Base-by-base conservation (phyloP, 2,329 filamentous ascomycete genomes). In the Claviceps sp. region DNA sequence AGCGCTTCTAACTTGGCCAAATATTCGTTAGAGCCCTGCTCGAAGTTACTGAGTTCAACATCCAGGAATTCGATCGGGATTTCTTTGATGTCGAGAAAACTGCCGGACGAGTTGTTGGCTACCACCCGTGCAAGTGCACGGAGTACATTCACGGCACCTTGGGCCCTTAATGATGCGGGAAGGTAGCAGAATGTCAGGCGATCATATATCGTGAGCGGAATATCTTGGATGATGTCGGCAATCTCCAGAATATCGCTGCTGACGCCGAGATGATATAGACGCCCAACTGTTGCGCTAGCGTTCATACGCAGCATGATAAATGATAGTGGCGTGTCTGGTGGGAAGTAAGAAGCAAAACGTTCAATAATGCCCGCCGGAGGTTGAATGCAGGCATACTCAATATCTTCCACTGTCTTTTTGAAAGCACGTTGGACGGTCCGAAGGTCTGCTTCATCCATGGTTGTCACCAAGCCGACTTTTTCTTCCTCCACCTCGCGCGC, bases 331-430 rank as follows among this genome's bases (percentile, higher is more conserved):
- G 87, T 90, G 5, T 78, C 77, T 0, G 81, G 78, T 0, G 90
- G 88, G 60, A 95, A 95, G 62, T 91, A 93, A 2, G 79, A 77
- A 1, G 86, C 77, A 62, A 97, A 93, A 7, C 79, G 77, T 61
- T 93, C 80, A 37, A 95, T 71, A 2, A 88, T 75, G 26, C 75
- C 66, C 1, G 79, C 73, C 0, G 89, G 86, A 4, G 91, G 87
- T 47, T 83, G 75, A 39, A 97, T 74, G 23, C 85, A 87, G 0
- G 88, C 91, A 2, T 77, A 74, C 45, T 71, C 70, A 49, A 97
- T 77, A 4, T 85, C 81, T 26, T 78, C 71, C 2, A 85, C 77
- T 2, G 88, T 78, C 1, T 68, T 65, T 1, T 64, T 54, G 72
- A 97, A 85, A 0, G 83, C 82, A 8, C 71, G 61, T 29, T 72